These are phyloP conservation scores for Begonia loranthoides DNA, from an alignment of 306 rosid genomes.

Conservation along the genomic window DNA sequence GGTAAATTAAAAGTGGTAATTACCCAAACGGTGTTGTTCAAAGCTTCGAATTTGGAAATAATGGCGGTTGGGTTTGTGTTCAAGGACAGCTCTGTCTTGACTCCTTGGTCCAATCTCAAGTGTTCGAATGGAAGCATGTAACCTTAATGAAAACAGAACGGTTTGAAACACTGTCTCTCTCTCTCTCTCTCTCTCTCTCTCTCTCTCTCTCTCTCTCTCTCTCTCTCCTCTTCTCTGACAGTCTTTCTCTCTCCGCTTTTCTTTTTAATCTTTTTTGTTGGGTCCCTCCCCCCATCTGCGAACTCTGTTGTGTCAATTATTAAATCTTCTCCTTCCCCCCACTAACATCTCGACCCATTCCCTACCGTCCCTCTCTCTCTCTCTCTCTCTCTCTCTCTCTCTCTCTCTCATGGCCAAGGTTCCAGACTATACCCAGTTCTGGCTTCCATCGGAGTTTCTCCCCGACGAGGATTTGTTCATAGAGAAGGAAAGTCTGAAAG, in stretches of 20 bases:
- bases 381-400: background rate
- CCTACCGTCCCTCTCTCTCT: background rate
- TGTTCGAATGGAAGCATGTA: background rate
- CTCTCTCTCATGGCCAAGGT: constrained; percentile 4
- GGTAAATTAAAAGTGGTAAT: no score
- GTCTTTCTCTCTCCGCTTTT: background rate
- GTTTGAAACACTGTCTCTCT: background rate
- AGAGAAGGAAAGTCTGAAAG: background rate
- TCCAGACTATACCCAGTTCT: background rate
- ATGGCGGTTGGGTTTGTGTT: no score
- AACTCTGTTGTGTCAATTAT: background rate
- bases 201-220: no score
- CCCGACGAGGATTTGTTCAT: background rate
- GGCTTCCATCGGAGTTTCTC: constrained; percentile 5
- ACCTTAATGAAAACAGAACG: constrained; percentile 3
- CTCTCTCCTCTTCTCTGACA: background rate
- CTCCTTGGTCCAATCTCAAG: no score
- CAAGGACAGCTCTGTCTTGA: no score
- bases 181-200: no score
- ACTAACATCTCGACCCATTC: background rate
- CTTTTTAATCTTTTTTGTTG: constrained; percentile 4
- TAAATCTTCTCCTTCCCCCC: constrained; percentile 3
- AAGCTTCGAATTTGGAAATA: no score
- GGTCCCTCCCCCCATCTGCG: background rate
- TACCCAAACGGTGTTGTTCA: no score